Conservation (phyloP, 176 grass and related monocot species). For the Hordeum marinum region DNA sequence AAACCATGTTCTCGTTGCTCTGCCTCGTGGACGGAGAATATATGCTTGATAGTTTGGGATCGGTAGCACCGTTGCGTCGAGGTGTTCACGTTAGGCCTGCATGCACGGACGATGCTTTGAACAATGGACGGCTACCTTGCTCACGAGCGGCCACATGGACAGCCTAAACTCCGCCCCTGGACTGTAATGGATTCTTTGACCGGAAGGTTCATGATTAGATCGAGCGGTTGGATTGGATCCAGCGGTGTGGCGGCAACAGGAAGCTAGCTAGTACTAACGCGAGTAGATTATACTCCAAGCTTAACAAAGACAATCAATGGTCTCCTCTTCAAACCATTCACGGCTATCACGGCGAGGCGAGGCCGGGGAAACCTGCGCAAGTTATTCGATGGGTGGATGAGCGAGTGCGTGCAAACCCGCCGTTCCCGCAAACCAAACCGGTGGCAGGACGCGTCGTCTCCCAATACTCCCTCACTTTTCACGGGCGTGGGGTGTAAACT, state of each 20-base stretch:
- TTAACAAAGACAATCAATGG: no score
- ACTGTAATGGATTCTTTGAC: not conserved
- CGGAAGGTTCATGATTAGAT: not conserved
- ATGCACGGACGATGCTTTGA: not conserved
- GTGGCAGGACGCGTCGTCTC: not conserved
- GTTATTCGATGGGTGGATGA: no score
- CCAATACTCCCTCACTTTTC: not conserved
- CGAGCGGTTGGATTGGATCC: not conserved
- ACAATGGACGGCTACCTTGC: not conserved
- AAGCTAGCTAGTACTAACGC: no score
- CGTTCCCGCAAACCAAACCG: not conserved
- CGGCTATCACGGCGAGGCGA: no score
- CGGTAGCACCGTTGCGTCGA: not conserved
- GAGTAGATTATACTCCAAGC: no score
- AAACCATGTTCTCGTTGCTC: not conserved
- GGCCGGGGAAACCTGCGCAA: not conserved
- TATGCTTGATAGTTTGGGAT: not conserved
- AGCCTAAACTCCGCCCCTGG: not conserved
- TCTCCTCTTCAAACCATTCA: no score
- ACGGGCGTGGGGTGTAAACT: not conserved
- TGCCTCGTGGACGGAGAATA: not conserved
- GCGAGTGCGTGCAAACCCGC: not conserved
- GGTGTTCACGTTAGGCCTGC: not conserved
- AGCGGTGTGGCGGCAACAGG: not conserved
- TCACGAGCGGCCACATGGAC: slow-evolving; percentile 31